Base-by-base conservation (phyloP, 1,284 basidiomycete genomes). In the Kwoniella shivajii region DNA sequence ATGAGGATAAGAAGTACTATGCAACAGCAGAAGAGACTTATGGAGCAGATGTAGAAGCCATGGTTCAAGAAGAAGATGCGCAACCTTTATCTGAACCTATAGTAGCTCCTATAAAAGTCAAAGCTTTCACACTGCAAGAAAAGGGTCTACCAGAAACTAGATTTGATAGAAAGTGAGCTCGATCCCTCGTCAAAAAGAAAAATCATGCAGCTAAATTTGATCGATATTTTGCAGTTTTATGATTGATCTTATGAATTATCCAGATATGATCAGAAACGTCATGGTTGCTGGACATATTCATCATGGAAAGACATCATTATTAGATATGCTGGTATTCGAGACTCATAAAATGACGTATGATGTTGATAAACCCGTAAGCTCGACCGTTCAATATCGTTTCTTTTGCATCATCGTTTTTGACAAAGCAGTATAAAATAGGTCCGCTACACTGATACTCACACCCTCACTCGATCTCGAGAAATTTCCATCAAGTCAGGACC, bases 1-100 rank as follows among this genome's bases (percentile, higher is more conserved):
- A 99, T 71, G 96, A 99, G 76, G 90, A 99, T 81, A 99, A 99
- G 79, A 89, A 93, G 77, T 99, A 99, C 80, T 99, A 99, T 74
- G 92, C 92, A 7, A 88, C 88, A 11, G 96, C 96, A 0, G 82
- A 83, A 53, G 92, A 98, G 47, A 86, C 95, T 1, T 99, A 99
- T 74, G 96, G 95, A 7, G 83, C 86, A 43, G 95, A 88, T 57
- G 95, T 99, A 22, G 95, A 99, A 80, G 90, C 95, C 1, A 80
- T 99, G 69, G 96, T 99, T 1, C 94, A 99, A 76, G 96, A 99
- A 77, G 96, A 99, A 80, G 96, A 99, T 72, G 86, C 90, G 3
- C 96, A 99, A 76, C 92, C 91, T 7, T 83, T 99, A 6, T 85
- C 90, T 3, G 92, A 99, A 72, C 96, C 96, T 34, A 95, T 99